Evolutionary conservation across 2,329 filamentous ascomycete species (phyloP), one percentile per base, ranked within the genome.

Genomic region (Penicillium sp.): DNA sequence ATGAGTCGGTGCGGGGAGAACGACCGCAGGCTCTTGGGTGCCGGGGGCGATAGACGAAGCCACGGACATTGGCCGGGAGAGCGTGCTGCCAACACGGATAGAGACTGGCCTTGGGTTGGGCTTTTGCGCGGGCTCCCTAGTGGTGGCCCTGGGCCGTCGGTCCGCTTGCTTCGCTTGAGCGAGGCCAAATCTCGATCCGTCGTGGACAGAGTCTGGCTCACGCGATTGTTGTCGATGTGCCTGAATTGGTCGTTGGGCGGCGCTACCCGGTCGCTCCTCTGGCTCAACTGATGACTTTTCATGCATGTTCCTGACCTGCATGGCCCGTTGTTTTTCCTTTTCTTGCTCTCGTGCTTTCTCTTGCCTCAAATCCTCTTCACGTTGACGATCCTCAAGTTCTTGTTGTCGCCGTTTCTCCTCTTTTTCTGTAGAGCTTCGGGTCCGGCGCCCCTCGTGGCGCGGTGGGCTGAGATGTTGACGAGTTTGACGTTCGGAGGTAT

Each of bases 341-440:
- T 73, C 68, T 42, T 67, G 60, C 39, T 70, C 65, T 13, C 57
- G 52, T 18, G 53, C 52, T 47, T 61, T 64, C 51, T 68, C 66
- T 37, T 64, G 56, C 36, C 64, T 64, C 34, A 66, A 65, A 44
- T 74, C 68, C 53, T 68, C 68, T 54, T 68, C 66, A 41, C 57
- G 60, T 49, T 64, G 62, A 45, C 58, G 64, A 26, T 68, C 59
- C 38, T 67, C 61, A 25, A 57, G 51, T 35, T 68, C 63, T 33
- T 59, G 60, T 38, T 63, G 64, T 37, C 57, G 71, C 43, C 64
- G 68, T 51, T 64, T 72, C 48, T 68, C 66, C 55, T 74, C 78
- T 48, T 75, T 75, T 58, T 83, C 81, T 1, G 76, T 78, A 1
- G 80, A 82, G 62, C 78, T 80, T 46, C 80, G 73, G 5, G 79